Base-by-base conservation (phyloP, 176 grass and related monocot genomes). In the Panicum miliaceum region DNA sequence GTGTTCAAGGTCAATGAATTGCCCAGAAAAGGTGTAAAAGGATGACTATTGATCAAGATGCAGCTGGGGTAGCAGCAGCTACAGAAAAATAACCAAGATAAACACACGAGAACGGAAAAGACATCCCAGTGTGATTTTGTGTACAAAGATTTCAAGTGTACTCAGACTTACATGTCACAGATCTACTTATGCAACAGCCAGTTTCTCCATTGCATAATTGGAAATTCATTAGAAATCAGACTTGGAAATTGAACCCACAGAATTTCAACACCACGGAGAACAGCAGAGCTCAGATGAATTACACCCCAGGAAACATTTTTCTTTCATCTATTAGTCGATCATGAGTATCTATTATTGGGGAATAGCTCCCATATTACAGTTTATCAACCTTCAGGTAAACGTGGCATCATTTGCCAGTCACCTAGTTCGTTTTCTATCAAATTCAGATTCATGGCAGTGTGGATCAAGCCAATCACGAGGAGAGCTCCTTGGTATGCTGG, bases 391-490 rank as follows among this genome's bases (percentile, higher is more conserved):
- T 48, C 15, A 38, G 34, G 45, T 66, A 68, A 73, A 40, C 16
- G 6, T 1, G 0, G 23, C n/a, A 66, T 58, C 47, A 48, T 53
- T 67, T 56, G 19, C 12, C 57, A 53, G 56, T 65, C 18, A 63
- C 66, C 78, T 90, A 88, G 68, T 65, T 36, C 79, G 60, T 60
- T 88, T 84, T 47, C 87, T 89, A 45, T 98, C 87, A 23, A 95
- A 93, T 75, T 93, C 90, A 18, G 95, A 98, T 77, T 98, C 92
- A n/a, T 81, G 88, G 57, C 96, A 96, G 77, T 98, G 93, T 11
- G 91, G 96, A 56, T 98, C 96, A 23, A 92, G 91, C 96, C 93
- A 98, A 81, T 90, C 89, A 51, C 85, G 73, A 63, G 85, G 54
- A 5, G 89, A 92, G 58, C 84, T 84, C 75, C 88, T 94, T 51